These are phyloP conservation scores for Termitomyces sp. DNA, from an alignment of 768 basidiomycete genomes.

Conservation along the genomic window DNA sequence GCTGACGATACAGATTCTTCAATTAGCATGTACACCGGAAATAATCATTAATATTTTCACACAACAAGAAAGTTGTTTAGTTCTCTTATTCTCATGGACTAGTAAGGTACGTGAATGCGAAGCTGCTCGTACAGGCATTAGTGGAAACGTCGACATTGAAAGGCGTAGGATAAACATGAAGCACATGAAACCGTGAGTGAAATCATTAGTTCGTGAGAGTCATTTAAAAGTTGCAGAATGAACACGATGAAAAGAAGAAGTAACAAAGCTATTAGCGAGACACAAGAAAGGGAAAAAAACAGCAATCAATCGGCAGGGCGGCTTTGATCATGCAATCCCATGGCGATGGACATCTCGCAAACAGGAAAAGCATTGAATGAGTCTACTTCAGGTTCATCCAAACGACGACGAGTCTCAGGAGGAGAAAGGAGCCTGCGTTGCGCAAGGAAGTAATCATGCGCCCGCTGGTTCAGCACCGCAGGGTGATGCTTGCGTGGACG, in stretches of 20 bases:
- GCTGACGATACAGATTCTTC: background rate
- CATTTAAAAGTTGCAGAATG: background rate
- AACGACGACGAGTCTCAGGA: background rate
- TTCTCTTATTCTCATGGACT: background rate
- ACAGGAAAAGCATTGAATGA: slow-evolving; percentile 11
- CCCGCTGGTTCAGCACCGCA: background rate
- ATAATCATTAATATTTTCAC: background rate
- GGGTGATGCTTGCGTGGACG: background rate
- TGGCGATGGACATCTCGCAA: slow-evolving; percentile 15
- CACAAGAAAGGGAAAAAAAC: background rate
- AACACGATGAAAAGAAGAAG: background rate
- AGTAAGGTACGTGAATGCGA: background rate
- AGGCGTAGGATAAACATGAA: background rate
- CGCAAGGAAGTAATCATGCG: background rate
- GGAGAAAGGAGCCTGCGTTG: background rate
- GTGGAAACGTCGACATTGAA: background rate
- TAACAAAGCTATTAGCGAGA: background rate
- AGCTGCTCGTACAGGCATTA: background rate
- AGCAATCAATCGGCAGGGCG: background rate
- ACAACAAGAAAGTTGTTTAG: background rate
- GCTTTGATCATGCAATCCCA: slow-evolving; percentile 8
- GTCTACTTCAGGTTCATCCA: background rate
- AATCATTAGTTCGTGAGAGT: background rate
- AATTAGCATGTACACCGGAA: background rate
- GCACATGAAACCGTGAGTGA: background rate